phyloP scores from a whole-genome alignment of 2,329 filamentous ascomycete genomes.

The Cercospora janseana region DNA sequence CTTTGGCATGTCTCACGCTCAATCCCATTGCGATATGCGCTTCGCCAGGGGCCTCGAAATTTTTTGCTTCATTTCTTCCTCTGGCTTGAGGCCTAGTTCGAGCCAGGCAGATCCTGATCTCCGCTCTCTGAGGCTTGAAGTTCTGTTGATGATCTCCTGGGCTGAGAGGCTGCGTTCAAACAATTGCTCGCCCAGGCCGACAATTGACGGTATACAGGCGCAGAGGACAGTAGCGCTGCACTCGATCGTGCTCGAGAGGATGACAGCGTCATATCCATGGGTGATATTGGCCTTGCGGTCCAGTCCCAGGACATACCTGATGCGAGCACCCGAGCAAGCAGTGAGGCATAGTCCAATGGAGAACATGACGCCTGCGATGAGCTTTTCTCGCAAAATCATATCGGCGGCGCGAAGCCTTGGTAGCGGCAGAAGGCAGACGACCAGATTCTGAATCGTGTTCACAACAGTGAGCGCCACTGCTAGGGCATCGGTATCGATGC shows the following conservation, averaged over 20 bases:
- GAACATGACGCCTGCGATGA: constrained; percentile 12
- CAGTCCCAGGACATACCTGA: constrained; percentile 14
- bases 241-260: constrained; percentile 23
- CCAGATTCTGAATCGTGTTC: constrained; percentile 18
- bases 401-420: constrained; percentile 11
- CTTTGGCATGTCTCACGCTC: too few relatives aligned
- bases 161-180: constrained; percentile 4
- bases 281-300: constrained; percentile 19
- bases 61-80: neutral
- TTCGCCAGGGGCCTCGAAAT: neutral
- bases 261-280: constrained; percentile 21
- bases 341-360: constrained; percentile 26
- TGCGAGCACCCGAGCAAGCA: constrained; percentile 20
- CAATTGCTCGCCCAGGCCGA: constrained; percentile 13
- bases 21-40: neutral
- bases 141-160: neutral
- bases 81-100: neutral
- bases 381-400: constrained; percentile 11
- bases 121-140: neutral
- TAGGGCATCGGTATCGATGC: constrained; percentile 12
- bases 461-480: constrained; percentile 13
- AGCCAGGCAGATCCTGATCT: constrained; percentile 4
- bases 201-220: constrained; percentile 24
- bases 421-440: constrained; percentile 17
- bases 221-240: constrained; percentile 22